Evolutionary conservation across 2,329 filamentous ascomycete genomes (phyloP).

Genomic region (Monosporascus ibericus): DNA sequence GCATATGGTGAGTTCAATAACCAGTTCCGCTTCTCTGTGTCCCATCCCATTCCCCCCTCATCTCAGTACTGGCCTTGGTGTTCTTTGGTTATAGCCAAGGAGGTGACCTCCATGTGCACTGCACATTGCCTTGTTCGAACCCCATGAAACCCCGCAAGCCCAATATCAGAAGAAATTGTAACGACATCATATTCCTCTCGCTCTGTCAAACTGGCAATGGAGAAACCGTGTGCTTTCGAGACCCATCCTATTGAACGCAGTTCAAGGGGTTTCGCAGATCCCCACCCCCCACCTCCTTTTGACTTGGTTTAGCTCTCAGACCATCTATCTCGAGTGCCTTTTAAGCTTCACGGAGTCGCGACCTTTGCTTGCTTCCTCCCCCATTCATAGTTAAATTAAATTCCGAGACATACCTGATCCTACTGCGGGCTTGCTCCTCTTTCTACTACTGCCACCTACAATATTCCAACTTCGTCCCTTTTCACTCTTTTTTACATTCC

Average conservation of each 20-base stretch:
- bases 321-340: too few species aligned
- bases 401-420: background rate
- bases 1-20: conserved; percentile 65
- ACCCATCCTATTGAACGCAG: too few species aligned
- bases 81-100: background rate
- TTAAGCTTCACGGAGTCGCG: background rate
- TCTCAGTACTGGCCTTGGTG: background rate
- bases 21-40: background rate
- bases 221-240: too few species aligned
- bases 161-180: background rate
- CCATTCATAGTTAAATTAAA: background rate
- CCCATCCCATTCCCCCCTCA: background rate
- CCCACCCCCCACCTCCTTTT: too few species aligned
- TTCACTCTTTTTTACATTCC: conserved; percentile 2
- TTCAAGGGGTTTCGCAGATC: too few species aligned
- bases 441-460: too few species aligned
- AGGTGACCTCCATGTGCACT: background rate
- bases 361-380: background rate
- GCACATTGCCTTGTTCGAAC: background rate
- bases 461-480: background rate
- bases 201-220: background rate
- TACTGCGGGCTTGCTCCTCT: background rate
- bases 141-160: background rate
- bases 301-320: too few species aligned
- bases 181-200: background rate